Base-by-base conservation (phyloP, 495 filamentous ascomycete genomes). In the Aspergillus egyptiacus region DNA sequence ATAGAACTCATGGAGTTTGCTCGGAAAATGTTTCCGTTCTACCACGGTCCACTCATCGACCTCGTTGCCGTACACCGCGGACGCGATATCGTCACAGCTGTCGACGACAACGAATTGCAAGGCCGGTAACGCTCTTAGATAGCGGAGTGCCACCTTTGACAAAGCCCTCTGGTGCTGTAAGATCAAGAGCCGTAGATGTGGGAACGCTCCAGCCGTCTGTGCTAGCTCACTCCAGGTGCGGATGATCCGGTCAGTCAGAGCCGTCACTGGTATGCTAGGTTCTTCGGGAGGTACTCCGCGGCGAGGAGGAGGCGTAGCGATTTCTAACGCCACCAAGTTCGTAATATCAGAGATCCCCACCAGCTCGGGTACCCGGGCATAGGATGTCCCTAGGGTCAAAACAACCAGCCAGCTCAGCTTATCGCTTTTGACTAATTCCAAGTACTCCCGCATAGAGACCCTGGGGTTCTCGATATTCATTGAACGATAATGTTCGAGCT, bases 261-360 rank as follows among this genome's bases (percentile, higher is more conserved):
- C 41, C 27, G 38, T 50, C 18, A 33, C 41, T 14, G 45, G 23
- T 39, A 27, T 33, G 1, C 44, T 41, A 1, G 31, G 27, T 3
- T 48, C 51, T 0, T 56, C 53, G 0, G 40, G 19, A n/a, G 46
- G 9, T 15, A 37, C 10, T 13, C 27, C 37, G 1, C 15, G n/a
- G 4, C 31, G 38, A n/a, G 28, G 38, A n/a, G 28, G 11, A 5
- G 41, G 54, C 8, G 42, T 62, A 43, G 46, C 38, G 6, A 73
- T 51, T 32, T 74, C 68, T 25, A 74, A 40, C 7, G 67, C 67
- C 27, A 63, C 64, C 19, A 74, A 42, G 34, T 74, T 73, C 11
- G 48, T 58, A 20, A 72, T 55, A 6, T 54, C 55, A 8, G 64
- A 52, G 4, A 73, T 57, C 10, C 59, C 56, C 6, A 70, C 60